Evolutionary conservation across 257 asterid species (phyloP).

Genomic region (Jasminum sambac): DNA sequence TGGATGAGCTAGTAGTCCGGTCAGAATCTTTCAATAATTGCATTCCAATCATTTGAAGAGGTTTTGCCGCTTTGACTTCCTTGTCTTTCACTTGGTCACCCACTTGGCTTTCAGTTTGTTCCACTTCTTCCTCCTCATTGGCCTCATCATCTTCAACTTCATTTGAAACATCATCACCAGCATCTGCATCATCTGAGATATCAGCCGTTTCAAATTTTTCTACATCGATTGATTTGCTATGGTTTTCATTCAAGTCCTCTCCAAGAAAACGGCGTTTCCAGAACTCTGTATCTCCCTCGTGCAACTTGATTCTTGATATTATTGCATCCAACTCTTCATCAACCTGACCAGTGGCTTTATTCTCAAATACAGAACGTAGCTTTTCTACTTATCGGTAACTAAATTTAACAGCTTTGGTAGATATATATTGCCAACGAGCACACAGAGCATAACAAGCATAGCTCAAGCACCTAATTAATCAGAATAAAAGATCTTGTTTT

Average conservation of each 20-base stretch:
- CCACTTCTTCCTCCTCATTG: constrained; percentile 77
- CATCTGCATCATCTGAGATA: constrained; percentile 62
- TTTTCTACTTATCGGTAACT: not conserved
- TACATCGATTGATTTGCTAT: constrained; percentile 56
- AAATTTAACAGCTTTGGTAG: not conserved
- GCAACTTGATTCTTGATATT: constrained; percentile 84
- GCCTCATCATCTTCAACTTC: constrained; percentile 76
- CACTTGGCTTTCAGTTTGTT: constrained; percentile 68
- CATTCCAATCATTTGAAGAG: constrained; percentile 97
- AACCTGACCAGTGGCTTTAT: constrained; percentile 39
- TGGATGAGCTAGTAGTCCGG: constrained; percentile 61
- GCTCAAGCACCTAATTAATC: not conserved
- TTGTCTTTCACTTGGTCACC: constrained; percentile 75
- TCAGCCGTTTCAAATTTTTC: constrained; percentile 51
- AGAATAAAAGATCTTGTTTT: too few species aligned
- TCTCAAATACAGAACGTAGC: constrained; percentile 18
- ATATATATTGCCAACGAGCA: not conserved
- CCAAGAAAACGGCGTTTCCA: constrained; percentile 97
- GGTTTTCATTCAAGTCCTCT: constrained; percentile 70
- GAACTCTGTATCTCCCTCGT: constrained; percentile 97
- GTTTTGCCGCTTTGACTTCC: constrained; percentile 73
- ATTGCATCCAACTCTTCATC: constrained; percentile 93
- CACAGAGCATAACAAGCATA: constrained; percentile 9
- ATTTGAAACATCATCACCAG: constrained; percentile 57
- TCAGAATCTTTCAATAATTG: constrained; percentile 87